Evolutionary conservation across 2,329 filamentous ascomycete genomes (phyloP).

Genomic region (Trichoderma semiorbis): DNA sequence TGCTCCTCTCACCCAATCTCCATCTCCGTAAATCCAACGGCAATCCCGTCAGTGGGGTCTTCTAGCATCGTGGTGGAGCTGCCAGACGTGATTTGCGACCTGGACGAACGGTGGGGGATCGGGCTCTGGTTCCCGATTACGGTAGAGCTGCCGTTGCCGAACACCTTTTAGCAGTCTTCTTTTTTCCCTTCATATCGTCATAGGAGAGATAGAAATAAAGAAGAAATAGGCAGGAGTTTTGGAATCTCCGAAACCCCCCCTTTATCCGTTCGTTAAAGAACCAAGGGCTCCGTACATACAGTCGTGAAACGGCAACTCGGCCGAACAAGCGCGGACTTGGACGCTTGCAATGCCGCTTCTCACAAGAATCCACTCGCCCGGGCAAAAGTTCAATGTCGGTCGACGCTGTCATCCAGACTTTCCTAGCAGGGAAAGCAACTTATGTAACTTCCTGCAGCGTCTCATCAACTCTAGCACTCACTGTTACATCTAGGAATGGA

Average conservation of each 20-base stretch:
- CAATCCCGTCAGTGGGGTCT: neutral
- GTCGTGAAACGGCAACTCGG: neutral
- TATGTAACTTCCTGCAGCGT: neutral
- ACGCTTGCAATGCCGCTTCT: neutral
- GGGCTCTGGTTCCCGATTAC: constrained; percentile 3
- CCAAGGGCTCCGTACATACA: neutral
- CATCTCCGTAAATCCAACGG: neutral
- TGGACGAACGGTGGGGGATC: neutral
- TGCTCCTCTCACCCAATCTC: neutral
- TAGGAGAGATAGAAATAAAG: neutral
- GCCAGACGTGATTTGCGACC: neutral
- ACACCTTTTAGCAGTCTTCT: neutral
- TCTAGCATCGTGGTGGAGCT: neutral
- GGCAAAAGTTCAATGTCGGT: neutral
- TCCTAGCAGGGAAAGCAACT: neutral
- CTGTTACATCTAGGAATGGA: no score
- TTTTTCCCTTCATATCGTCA: neutral
- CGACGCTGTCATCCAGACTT: neutral
- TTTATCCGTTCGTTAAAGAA: neutral
- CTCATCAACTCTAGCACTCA: neutral
- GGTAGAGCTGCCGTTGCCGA: constrained; percentile 4
- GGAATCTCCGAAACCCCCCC: neutral
- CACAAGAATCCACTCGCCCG: neutral
- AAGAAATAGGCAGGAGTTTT: neutral
- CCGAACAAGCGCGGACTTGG: neutral